Conservation (phyloP, 768 basidiomycete genomes). For the Leucosporidium scottii region DNA sequence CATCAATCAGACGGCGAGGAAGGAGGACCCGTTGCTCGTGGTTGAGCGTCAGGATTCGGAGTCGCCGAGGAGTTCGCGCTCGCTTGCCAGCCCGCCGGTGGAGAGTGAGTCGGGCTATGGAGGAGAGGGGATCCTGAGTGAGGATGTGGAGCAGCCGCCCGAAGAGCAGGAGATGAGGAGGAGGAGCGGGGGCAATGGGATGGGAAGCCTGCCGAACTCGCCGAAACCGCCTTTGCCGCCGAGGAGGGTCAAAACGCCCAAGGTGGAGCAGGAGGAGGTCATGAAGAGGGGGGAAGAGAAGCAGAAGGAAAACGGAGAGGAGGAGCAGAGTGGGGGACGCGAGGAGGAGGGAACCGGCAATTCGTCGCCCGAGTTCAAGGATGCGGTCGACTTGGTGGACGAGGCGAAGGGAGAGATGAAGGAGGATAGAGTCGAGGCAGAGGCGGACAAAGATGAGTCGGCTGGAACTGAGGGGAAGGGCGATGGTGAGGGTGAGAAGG, state of each 20-base stretch:
- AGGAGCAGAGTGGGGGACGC: background rate
- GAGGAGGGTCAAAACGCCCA: too few relatives aligned
- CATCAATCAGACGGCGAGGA: constrained; percentile 6
- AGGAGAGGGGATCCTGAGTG: background rate
- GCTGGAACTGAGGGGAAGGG: too few relatives aligned
- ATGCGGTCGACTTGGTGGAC: background rate
- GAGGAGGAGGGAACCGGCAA: background rate
- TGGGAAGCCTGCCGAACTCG: too few relatives aligned
- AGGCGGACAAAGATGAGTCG: too few relatives aligned
- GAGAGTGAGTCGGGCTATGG: background rate
- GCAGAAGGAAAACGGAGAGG: background rate
- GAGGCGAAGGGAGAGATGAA: too few relatives aligned
- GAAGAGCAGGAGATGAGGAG: background rate
- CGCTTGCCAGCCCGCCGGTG: background rate
- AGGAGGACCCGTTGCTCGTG: constrained; percentile 16
- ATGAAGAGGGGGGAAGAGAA: background rate
- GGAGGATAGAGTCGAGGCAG: too few relatives aligned
- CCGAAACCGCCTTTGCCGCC: too few relatives aligned
- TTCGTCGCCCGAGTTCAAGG: background rate
- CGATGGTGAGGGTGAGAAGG: too few relatives aligned
- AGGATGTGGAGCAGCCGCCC: background rate
- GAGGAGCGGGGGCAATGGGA: too few relatives aligned
- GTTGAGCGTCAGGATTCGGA: background rate
- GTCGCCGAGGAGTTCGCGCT: background rate
- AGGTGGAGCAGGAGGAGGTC: background rate